These are phyloP conservation scores for Botrytis medusae DNA, from an alignment of 2,329 filamentous ascomycete genomes.

Conservation along the genomic window DNA sequence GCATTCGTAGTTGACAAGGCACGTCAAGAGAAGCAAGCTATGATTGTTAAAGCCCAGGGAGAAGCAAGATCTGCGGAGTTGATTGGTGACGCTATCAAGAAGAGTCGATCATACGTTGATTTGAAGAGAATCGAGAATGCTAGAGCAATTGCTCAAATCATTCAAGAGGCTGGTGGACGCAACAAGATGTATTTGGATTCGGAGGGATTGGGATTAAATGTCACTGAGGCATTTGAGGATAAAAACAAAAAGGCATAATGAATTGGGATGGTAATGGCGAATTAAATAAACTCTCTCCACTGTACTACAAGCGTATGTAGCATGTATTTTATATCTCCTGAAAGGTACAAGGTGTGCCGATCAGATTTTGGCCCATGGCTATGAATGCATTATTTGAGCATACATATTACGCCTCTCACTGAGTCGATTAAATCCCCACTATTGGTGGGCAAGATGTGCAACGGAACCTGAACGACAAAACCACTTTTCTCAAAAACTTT, in stretches of 20 bases:
- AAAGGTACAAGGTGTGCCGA: slow-evolving; percentile 16
- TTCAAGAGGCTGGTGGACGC: slow-evolving; percentile 81
- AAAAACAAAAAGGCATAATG: slow-evolving; percentile 49
- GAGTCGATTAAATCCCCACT: not conserved
- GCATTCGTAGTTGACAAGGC: slow-evolving; percentile 99
- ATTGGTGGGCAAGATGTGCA: not conserved
- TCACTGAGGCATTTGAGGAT: slow-evolving; percentile 55
- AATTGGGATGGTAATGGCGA: slow-evolving; percentile 25
- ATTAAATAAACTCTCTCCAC: slow-evolving; percentile 48
- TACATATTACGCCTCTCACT: not conserved
- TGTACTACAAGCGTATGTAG: slow-evolving; percentile 43
- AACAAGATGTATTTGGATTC: slow-evolving; percentile 95
- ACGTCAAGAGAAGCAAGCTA: slow-evolving; percentile 98
- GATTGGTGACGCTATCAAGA: slow-evolving; percentile 99
- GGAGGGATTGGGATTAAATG: slow-evolving; percentile 87
- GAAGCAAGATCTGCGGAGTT: slow-evolving; percentile 96
- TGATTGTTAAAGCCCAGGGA: slow-evolving; percentile 97
- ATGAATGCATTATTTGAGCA: slow-evolving; percentile 9
- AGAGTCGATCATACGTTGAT: slow-evolving; percentile 94
- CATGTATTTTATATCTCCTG: slow-evolving; percentile 36
- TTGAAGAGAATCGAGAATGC: slow-evolving; percentile 98
- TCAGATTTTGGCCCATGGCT: not conserved
- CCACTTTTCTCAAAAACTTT: not conserved
- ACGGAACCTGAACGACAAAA: not conserved
- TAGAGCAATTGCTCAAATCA: slow-evolving; percentile 77